Evolutionary conservation across 2,329 filamentous ascomycete species (phyloP), one percentile per base, ranked within the genome.

Genomic region (Trichoderma guizhouense): DNA sequence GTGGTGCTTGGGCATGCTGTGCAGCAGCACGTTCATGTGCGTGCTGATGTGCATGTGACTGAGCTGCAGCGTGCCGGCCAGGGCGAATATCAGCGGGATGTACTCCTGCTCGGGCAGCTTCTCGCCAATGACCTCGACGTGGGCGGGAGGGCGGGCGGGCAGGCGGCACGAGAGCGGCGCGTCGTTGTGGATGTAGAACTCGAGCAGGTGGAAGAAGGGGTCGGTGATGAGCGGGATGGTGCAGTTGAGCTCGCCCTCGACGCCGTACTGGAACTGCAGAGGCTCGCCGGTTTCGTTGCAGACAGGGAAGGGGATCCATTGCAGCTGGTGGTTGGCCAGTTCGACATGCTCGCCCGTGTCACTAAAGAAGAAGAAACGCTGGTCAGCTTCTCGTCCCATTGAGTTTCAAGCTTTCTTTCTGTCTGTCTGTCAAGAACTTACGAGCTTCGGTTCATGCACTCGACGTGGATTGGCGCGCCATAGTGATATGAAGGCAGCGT

Each of bases 181-280:
- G 83, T 99, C 96, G 84, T 92, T 94, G 86, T 98, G 96, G 81
- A 98, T 91, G 87, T 98, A 98, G 87, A 98, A 98, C 84, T 98
- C 93, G 84, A 95, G 91, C 66, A 95, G 88, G 83, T 96, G 93
- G 86, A 94, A 96, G 86, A 95, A 92, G 53, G 92, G 88, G 80
- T 95, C 93, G 77, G 88, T 87, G 77, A 95, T 86, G 82, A 93
- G 88, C 79, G 91, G 85, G 77, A 96, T 90, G 70, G 93, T 96
- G 85, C 93, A 96, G 84, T 95, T 95, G 76, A 93, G 83, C 80
- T 97, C 94, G 83, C 83, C 84, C 79, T 95, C 93, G 76, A 92
- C 83, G 80, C 95, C 95, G 84, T 97, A 98, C 81, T 89, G 88
- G 80, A 99, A 91, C 78, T 96, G 90, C 77, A 99, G 90, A 0